phyloP scores from a whole-genome alignment of 306 rosid genomes.

The Inga laurina region DNA sequence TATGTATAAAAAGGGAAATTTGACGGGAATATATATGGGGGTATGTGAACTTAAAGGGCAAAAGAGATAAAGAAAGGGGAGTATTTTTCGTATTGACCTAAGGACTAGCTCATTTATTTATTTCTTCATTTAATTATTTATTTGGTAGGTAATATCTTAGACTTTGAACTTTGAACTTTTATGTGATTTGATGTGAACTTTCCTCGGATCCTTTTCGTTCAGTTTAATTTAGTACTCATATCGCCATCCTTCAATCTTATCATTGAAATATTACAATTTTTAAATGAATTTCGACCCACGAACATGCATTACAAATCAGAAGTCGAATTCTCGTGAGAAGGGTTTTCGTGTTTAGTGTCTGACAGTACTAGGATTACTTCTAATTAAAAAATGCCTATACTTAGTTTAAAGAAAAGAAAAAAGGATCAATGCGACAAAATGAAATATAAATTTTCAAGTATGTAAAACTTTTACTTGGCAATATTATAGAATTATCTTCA shows the following conservation, averaged over 20 bases:
- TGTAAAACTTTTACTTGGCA: neutral
- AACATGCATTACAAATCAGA: neutral
- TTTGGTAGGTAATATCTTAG: conserved; percentile 11
- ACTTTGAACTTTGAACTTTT: conserved; percentile 32
- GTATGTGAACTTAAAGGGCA: neutral
- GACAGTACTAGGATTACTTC: too few species aligned
- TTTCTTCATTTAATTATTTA: neutral
- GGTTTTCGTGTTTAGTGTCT: too few species aligned
- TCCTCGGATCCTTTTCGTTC: conserved; percentile 32
- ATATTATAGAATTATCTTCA: neutral
- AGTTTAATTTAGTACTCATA: neutral
- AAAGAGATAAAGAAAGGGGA: neutral
- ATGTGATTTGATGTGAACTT: conserved; percentile 26
- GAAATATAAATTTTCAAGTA: neutral
- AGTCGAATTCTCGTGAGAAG: too few species aligned
- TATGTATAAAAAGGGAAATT: too few species aligned
- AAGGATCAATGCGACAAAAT: neutral
- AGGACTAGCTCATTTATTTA: conserved; percentile 15
- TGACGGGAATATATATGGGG: too few species aligned
- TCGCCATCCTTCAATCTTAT: neutral
- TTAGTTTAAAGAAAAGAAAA: too few species aligned
- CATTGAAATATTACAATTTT: neutral
- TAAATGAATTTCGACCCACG: neutral
- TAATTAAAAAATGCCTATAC: too few species aligned
- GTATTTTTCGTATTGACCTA: neutral